Percentiles rank a stretch among this genome's conserved stretches.
Conservation (phyloP, 371 early-diverging fungal species). For the Apophysomyces ossiformis region DNA sequence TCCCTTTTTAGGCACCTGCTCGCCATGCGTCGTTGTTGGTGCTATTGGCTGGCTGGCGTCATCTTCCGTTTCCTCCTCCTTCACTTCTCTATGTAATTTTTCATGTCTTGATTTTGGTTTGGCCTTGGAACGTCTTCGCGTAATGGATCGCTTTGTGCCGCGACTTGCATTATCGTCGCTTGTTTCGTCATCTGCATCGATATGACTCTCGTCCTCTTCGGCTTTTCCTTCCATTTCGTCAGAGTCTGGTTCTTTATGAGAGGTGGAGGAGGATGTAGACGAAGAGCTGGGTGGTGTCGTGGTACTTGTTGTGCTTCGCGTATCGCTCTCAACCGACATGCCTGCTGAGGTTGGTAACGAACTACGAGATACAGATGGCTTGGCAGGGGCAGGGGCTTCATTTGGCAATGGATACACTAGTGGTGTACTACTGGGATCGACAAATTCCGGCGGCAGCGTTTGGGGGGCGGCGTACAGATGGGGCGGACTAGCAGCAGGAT, state of each 20-base stretch:
- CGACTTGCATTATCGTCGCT: constrained; percentile 9
- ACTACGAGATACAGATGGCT: constrained; percentile 5
- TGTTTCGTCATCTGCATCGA: not conserved
- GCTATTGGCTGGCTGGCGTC: not conserved
- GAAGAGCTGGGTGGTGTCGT: not conserved
- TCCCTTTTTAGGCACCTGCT: not conserved
- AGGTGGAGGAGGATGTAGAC: not conserved
- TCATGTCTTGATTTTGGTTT: not conserved
- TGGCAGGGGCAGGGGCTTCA: constrained; percentile 14
- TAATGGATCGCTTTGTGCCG: not conserved
- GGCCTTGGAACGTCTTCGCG: constrained; percentile 17
- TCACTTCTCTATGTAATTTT: constrained; percentile 12
- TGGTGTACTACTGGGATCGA: not conserved
- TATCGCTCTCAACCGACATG: constrained; percentile 2
- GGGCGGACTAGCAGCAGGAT: constrained; percentile 19
- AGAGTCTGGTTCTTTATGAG: not conserved
- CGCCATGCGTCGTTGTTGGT: not conserved
- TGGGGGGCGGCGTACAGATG: constrained; percentile 16
- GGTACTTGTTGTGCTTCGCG: constrained; percentile 3
- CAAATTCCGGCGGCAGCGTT: not conserved
- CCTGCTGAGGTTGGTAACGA: constrained; percentile 7
- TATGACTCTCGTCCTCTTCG: not conserved
- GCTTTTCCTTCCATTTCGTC: not conserved
- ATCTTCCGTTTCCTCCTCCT: constrained; percentile 20
- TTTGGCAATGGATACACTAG: not conserved